Evolutionary conservation across 2,329 filamentous ascomycete species (phyloP).

Genomic region (Hypocreales sp.): DNA sequence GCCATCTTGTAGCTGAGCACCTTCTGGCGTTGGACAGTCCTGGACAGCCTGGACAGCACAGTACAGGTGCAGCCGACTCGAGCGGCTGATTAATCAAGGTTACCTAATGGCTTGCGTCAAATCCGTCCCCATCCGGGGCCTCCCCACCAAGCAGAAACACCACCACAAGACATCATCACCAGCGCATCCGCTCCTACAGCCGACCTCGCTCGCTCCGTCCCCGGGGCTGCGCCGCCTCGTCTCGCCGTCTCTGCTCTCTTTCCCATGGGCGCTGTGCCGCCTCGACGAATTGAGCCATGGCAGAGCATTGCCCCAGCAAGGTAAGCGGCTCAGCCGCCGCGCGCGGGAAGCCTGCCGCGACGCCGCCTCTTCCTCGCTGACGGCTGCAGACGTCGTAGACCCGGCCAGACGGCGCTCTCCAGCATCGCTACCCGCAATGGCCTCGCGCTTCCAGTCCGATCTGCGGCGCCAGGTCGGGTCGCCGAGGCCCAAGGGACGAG

Average conservation of each 20-base stretch:
- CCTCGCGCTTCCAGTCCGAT: too few relatives aligned
- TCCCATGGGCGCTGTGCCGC: constrained; percentile 27
- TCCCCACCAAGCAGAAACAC: constrained; percentile 1
- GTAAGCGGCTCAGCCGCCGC: too few relatives aligned
- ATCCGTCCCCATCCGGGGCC: too few relatives aligned
- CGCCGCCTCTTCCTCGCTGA: constrained; percentile 5
- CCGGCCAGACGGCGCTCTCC: constrained; percentile 16
- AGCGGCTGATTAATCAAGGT: too few relatives aligned
- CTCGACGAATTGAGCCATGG: constrained; percentile 31
- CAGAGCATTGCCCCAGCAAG: constrained; percentile 26
- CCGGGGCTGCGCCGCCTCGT: too few relatives aligned
- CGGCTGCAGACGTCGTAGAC: constrained; percentile 24
- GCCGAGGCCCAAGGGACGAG: constrained; percentile 39
- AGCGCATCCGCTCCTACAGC: too few relatives aligned
- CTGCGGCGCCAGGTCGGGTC: constrained; percentile 38
- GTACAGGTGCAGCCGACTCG: too few relatives aligned
- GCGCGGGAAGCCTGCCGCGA: too few relatives aligned
- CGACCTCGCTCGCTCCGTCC: too few relatives aligned
- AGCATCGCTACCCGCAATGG: constrained; percentile 12
- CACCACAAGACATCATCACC: too few relatives aligned
- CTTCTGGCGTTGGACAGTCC: background rate
- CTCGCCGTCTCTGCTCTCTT: constrained; percentile 4
- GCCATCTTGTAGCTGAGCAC: constrained; percentile 12
- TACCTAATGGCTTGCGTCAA: too few relatives aligned
- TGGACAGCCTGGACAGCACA: background rate